Evolutionary conservation across 2,329 filamentous ascomycete species (phyloP), one percentile per base, ranked within the genome.

Genomic region (Claviceps pusilla): DNA sequence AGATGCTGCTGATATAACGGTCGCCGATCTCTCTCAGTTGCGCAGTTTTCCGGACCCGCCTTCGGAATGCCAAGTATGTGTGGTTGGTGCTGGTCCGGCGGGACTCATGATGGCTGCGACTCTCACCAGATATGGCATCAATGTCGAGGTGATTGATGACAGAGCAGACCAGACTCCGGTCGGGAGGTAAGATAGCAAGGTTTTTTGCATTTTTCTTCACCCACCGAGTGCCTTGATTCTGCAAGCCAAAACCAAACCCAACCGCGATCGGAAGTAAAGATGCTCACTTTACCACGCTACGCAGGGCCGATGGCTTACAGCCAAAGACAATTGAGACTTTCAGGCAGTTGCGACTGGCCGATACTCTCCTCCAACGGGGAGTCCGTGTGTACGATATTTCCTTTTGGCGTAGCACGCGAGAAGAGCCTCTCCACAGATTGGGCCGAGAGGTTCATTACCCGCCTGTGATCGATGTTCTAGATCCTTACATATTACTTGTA

Each of bases 301-400:
- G 46, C 61, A 77, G 75, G 65, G 84, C 84, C 57, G 86, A 89
- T 65, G 85, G 85, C 45, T 71, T 89, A 52, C 85, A 89, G 62
- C 85, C 85, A 48, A 89, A 89, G 69, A 85, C 84, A 1, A 86
- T 89, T 61, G 85, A 89, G 70, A 89, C 85, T 0, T 78, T 88
- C 61, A 78, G 80, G 57, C 84, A 87, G 68, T 80, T 89, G 73
- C 75, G 83, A 39, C 69, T 88, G n/a, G 82, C 80, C n/a, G 83
- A 87, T 58, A 72, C 78, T 1, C 67, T 89, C 35, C 67, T 89
- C 46, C 78, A 79, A 58, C 77, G 82, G 60, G 84, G 82, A 35
- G 84, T 84, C 51, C 79, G 78, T 48, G 79, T 89, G 48, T 86
- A 84, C 66, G 85, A 89, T 62, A 88, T 89, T 57, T 76, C 80